These are phyloP conservation scores for Garcia nutans DNA, from an alignment of 345 rosid genomes.

Conservation along the genomic window DNA sequence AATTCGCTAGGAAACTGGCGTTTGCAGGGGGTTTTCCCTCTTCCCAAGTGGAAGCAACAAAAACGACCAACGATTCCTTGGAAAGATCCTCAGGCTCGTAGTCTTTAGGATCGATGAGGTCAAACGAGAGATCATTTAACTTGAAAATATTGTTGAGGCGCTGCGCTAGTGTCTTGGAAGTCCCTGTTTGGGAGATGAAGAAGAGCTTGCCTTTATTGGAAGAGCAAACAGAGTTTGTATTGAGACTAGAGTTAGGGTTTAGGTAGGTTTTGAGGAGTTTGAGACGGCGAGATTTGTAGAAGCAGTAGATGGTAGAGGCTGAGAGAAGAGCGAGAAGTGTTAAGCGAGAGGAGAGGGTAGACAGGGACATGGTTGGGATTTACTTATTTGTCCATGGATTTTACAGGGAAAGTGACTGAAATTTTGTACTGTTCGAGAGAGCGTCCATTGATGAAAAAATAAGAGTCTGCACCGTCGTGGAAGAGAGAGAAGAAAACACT, in stretches of 20 bases:
- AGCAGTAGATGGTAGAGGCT: constrained; percentile 72
- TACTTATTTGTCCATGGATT: background rate
- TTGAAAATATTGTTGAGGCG: constrained; percentile 49
- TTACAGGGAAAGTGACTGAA: background rate
- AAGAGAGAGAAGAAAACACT: background rate
- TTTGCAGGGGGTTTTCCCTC: constrained; percentile 70
- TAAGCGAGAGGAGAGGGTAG: constrained; percentile 55
- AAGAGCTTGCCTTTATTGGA: constrained; percentile 55
- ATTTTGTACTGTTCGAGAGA: background rate
- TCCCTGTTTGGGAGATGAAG: constrained; percentile 81
- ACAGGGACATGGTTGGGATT: constrained; percentile 38
- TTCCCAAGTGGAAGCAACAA: constrained; percentile 90
- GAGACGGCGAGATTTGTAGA: constrained; percentile 79
- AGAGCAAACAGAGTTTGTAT: background rate
- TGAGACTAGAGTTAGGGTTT: constrained; percentile 29
- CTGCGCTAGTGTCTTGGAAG: constrained; percentile 60
- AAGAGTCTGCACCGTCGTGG: background rate
- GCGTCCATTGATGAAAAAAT: background rate
- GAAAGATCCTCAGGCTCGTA: constrained; percentile 95
- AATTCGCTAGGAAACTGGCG: constrained; percentile 62
- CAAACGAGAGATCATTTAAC: constrained; percentile 47
- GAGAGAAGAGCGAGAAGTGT: constrained; percentile 76
- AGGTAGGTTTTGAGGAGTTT: constrained; percentile 28
- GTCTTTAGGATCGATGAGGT: constrained; percentile 64
- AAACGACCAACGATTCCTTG: constrained; percentile 54